A percentile compares a stretch with the other conserved stretches of the same genome.
These are phyloP conservation scores for Ichthyophthirius multifiliis DNA, from an alignment of 169 alveolate species.

Conservation along the genomic window DNA sequence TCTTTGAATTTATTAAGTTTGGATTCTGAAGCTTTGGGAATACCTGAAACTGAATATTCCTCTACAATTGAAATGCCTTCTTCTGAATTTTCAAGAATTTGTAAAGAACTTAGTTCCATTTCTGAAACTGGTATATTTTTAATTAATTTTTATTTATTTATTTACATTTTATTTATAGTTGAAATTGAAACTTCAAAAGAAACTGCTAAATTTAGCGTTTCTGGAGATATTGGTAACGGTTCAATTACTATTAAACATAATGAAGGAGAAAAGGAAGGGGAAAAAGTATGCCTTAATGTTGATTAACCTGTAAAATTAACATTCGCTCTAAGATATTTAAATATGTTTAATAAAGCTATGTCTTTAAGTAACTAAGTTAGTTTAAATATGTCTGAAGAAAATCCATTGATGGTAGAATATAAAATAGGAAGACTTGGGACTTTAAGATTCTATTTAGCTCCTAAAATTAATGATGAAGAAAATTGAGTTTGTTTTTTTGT, in stretches of 20 bases:
- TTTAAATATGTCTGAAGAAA: slow-evolving; percentile 90
- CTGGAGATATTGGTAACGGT: slow-evolving; percentile 96
- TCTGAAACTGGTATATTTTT: slow-evolving; percentile 83
- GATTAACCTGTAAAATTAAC: slow-evolving; percentile 84
- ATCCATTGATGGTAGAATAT: slow-evolving; percentile 93
- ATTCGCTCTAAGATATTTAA: slow-evolving; percentile 93
- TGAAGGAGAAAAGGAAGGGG: slow-evolving; percentile 88
- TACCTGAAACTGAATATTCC: slow-evolving; percentile 95
- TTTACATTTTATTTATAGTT: slow-evolving; percentile 65
- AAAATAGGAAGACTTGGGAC: slow-evolving; percentile 91
- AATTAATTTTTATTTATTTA: too few species aligned
- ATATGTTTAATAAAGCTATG: slow-evolving; percentile 93
- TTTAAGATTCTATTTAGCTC: slow-evolving; percentile 95
- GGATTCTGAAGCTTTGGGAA: slow-evolving; percentile 95
- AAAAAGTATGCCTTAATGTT: slow-evolving; percentile 87
- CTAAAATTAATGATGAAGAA: slow-evolving; percentile 92
- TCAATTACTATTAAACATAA: slow-evolving; percentile 91
- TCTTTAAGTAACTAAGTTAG: slow-evolving; percentile 87
- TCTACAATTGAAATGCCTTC: slow-evolving; percentile 94
- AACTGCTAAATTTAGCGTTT: slow-evolving; percentile 92
- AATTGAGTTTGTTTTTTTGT: too few species aligned
- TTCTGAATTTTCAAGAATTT: slow-evolving; percentile 92
- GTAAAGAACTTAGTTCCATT: slow-evolving; percentile 93
- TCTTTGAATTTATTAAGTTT: slow-evolving; percentile 91
- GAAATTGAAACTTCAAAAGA: slow-evolving; percentile 91